These are phyloP conservation scores for Cyclocybe cylindracea DNA, from an alignment of 768 basidiomycete species.

Conservation along the genomic window DNA sequence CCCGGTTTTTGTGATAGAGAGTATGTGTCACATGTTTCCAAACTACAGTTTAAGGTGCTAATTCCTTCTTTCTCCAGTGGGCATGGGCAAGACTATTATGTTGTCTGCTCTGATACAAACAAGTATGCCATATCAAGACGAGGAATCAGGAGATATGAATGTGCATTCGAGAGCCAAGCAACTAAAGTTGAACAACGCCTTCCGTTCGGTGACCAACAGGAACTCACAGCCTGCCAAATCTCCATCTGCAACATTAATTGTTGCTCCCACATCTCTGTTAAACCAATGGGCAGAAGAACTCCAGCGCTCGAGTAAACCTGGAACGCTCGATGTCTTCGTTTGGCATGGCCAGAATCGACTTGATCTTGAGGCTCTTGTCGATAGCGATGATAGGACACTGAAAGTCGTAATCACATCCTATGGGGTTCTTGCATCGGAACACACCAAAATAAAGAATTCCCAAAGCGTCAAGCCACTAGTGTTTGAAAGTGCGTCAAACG, in stretches of 20 bases:
- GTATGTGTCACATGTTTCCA: too few relatives aligned
- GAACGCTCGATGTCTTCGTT: constrained; percentile 63
- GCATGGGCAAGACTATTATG: constrained; percentile 97
- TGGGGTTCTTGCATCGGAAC: constrained; percentile 88
- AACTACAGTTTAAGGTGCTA: constrained; percentile 10
- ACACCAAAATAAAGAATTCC: constrained; percentile 65
- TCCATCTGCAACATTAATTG: constrained; percentile 77
- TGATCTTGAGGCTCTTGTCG: constrained; percentile 62
- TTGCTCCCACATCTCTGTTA: constrained; percentile 89
- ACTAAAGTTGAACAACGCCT: constrained; percentile 62
- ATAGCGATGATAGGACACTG: constrained; percentile 48
- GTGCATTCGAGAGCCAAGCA: constrained; percentile 48
- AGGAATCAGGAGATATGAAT: constrained; percentile 27
- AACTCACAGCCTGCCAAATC: constrained; percentile 29
- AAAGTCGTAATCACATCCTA: constrained; percentile 92
- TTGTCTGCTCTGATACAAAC: constrained; percentile 86
- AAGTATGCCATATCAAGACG: constrained; percentile 52
- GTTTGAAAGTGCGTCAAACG: constrained; percentile 61
- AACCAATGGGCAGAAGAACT: constrained; percentile 95
- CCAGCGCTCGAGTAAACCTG: constrained; percentile 76
- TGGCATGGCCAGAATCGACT: constrained; percentile 90
- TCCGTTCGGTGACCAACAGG: constrained; percentile 45
- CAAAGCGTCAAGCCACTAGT: constrained; percentile 50
- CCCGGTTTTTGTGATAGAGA: too few relatives aligned
- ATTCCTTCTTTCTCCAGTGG: constrained; percentile 53